Evolutionary conservation across 2,329 filamentous ascomycete species (phyloP), one percentile per base, ranked within the genome.

Genomic region (Triangularia verruculosa): DNA sequence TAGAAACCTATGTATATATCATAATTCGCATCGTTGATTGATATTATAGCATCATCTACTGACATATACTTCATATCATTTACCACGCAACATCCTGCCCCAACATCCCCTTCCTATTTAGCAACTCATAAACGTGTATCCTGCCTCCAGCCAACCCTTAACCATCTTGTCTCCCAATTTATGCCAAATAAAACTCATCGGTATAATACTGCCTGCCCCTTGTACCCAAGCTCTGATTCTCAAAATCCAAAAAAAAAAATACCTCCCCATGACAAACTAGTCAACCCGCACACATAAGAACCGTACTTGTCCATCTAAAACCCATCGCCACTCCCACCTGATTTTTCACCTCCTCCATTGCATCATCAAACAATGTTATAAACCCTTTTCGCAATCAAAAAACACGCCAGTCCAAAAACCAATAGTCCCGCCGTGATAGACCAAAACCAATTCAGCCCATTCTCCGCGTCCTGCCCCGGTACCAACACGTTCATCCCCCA

Each of bases 401-500:
- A 97, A 73, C 93, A 96, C 4, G 82, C 83, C 27, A 93, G 73
- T 0, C 93, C 95, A 76, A 98, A 98, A 17, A 86, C 74, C 1
- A 96, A 63, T 54, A 98, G 77, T 0, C 91, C 91, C 1, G 82
- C 90, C 0, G 93, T 95, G 71, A 89, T 87, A 62, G 82, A 86
- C 74, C 83, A 86, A 74, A 93, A 95, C 91, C 91, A 95, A 24
- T 79, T 80, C 59, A 94, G 78, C 71, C 90, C 90, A 15, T 82
- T 83, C 68, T 96, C 92, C 64, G 88, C 80, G 54, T 94, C 89
- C 76, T 98, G 94, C 1, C 95, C 95, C 0, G 95, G 95, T 0
- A 99, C 95, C 82, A 92, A 92, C 34, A 94, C 91, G 81, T 99
- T 99, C 94, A 98, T 98, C 59, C 94, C 95, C 93, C 94, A 99